A percentile compares a stretch with the other conserved stretches of the same genome.
phyloP scores from a whole-genome alignment of 2,329 filamentous ascomycete genomes.

The Chaetomiaceae sp. region DNA sequence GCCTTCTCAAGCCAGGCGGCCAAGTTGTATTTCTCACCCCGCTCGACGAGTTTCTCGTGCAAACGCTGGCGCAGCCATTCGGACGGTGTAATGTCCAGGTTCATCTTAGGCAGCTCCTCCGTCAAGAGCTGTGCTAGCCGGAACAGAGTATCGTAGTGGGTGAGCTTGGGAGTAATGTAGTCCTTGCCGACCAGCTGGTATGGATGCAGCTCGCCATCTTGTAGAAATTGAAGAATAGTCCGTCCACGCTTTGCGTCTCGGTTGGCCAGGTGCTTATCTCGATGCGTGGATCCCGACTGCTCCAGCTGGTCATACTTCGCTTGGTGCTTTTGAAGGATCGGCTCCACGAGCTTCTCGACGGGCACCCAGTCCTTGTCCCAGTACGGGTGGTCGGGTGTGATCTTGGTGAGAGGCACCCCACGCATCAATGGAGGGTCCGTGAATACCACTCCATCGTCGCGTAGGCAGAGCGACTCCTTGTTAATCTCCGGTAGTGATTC shows the following conservation, averaged over 20 bases:
- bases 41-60: constrained; percentile 40
- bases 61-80: constrained; percentile 54
- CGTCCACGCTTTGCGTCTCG: constrained; percentile 52
- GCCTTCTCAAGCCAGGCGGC: constrained; percentile 46
- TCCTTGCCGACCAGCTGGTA: constrained; percentile 51
- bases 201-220: constrained; percentile 46
- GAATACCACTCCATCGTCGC: constrained; percentile 44
- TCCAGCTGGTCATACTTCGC: constrained; percentile 38
- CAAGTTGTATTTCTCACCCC: constrained; percentile 45
- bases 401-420: constrained; percentile 48
- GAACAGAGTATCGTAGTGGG: constrained; percentile 52
- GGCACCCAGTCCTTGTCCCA: constrained; percentile 50
- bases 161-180: constrained; percentile 39
- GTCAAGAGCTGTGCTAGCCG: constrained; percentile 46
- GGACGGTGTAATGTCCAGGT: constrained; percentile 45
- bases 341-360: constrained; percentile 37
- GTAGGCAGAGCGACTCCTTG: constrained; percentile 38
- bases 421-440: constrained; percentile 46
- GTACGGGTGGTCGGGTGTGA: constrained; percentile 44
- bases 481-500: constrained; percentile 38
- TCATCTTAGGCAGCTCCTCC: constrained; percentile 47
- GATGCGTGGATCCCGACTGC: constrained; percentile 30
- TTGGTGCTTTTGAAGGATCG: constrained; percentile 42
- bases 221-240: constrained; percentile 46
- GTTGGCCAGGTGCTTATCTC: constrained; percentile 47